Conservation (phyloP, 805 yeast genomes). For the Kurtzmaniella fragi region DNA sequence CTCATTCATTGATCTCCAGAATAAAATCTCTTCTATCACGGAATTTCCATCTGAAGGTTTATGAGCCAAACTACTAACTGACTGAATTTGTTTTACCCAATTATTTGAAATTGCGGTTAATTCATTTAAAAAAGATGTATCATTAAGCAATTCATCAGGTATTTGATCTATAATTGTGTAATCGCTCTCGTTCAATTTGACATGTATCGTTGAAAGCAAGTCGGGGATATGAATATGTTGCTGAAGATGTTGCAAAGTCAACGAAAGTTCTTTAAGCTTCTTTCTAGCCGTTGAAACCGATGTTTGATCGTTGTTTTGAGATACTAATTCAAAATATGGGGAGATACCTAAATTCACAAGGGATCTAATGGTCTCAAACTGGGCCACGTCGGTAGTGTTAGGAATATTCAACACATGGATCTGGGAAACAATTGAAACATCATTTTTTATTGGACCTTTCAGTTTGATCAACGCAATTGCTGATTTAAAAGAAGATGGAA, state of each 20-base stretch:
- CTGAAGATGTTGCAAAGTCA: slow-evolving; percentile 63
- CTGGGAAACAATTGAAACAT: slow-evolving; percentile 21
- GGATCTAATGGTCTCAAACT: slow-evolving; percentile 50
- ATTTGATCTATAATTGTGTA: not conserved
- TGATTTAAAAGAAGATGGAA: slow-evolving; percentile 8
- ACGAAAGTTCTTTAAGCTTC: slow-evolving; percentile 62
- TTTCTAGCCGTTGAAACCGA: slow-evolving; percentile 39
- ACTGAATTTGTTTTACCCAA: slow-evolving; percentile 67
- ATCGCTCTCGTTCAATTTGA: slow-evolving; percentile 11
- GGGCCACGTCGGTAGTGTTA: not conserved
- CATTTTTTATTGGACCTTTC: slow-evolving; percentile 22
- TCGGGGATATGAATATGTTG: slow-evolving; percentile 68
- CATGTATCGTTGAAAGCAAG: slow-evolving; percentile 47
- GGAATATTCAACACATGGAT: slow-evolving; percentile 34
- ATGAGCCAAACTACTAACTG: slow-evolving; percentile 48
- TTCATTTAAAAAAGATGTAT: slow-evolving; percentile 56
- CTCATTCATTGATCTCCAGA: slow-evolving; percentile 71
- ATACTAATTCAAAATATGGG: slow-evolving; percentile 60
- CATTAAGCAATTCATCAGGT: slow-evolving; percentile 16
- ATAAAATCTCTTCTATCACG: slow-evolving; percentile 59
- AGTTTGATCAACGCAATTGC: slow-evolving; percentile 41
- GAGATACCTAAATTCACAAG: slow-evolving; percentile 60
- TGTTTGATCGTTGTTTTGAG: slow-evolving; percentile 1
- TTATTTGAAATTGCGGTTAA: slow-evolving; percentile 65
- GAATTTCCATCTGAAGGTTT: slow-evolving; percentile 53